Evolutionary conservation across 768 basidiomycete genomes (phyloP).

Genomic region (Postia placenta): DNA sequence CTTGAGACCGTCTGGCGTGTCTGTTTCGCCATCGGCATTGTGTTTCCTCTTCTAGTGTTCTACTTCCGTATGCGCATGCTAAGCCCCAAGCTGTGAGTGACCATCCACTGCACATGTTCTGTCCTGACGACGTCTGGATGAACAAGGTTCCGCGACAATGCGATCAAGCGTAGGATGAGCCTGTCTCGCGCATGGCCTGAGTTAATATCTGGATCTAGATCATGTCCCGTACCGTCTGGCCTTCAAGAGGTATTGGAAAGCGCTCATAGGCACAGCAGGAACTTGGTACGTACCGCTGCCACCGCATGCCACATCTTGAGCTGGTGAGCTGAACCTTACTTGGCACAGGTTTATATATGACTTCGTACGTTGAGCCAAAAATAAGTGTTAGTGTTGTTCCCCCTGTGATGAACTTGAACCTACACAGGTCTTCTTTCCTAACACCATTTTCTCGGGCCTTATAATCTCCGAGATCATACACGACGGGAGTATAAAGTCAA

Average conservation of each 20-base stretch:
- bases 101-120: slow-evolving; percentile 2
- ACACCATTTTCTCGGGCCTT: slow-evolving; percentile 61
- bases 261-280: slow-evolving; percentile 66
- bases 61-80: slow-evolving; percentile 71
- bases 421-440: slow-evolving; percentile 59
- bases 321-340: slow-evolving; percentile 1
- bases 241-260: slow-evolving; percentile 58
- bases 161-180: slow-evolving; percentile 47
- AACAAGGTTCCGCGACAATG: slow-evolving; percentile 44
- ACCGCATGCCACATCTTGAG: background rate
- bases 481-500: slow-evolving; percentile 45
- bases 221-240: slow-evolving; percentile 58
- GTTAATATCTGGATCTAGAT: slow-evolving; percentile 23
- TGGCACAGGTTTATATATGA: slow-evolving; percentile 62
- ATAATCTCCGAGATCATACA: slow-evolving; percentile 66
- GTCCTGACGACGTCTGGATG: background rate
- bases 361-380: slow-evolving; percentile 45
- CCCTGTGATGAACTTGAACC: background rate
- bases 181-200: background rate
- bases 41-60: slow-evolving; percentile 62
- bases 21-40: slow-evolving; percentile 56
- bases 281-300: slow-evolving; percentile 70
- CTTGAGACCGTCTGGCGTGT: slow-evolving; percentile 63
- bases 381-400: too few relatives aligned
- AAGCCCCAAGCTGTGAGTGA: slow-evolving; percentile 47